Percentiles rank a stretch among this genome's conserved stretches.
Evolutionary conservation across 805 yeast genomes (phyloP).

Genomic region (Pichia heedii): DNA sequence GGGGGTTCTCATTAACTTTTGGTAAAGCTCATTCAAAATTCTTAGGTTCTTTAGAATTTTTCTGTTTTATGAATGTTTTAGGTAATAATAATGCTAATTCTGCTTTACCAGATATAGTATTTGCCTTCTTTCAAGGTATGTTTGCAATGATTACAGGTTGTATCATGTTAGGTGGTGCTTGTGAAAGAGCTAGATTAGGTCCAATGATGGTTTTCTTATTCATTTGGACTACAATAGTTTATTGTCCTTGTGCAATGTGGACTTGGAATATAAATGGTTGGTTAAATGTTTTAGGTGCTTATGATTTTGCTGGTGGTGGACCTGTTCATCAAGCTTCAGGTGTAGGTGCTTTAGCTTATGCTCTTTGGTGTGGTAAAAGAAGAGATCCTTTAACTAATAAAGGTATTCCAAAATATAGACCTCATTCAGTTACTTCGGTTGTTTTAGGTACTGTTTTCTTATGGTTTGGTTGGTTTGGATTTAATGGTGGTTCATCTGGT

Average conservation of each 20-base stretch:
- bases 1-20: slow-evolving; percentile 93
- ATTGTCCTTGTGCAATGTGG: slow-evolving; percentile 96
- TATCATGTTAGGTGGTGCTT: slow-evolving; percentile 95
- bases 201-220: slow-evolving; percentile 95
- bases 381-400: slow-evolving; percentile 64
- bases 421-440: slow-evolving; percentile 85
- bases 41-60: slow-evolving; percentile 74
- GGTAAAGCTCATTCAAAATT: slow-evolving; percentile 44
- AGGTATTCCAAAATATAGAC: slow-evolving; percentile 80
- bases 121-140: slow-evolving; percentile 92
- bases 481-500: slow-evolving; percentile 98
- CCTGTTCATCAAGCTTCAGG: slow-evolving; percentile 96
- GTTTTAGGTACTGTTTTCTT: slow-evolving; percentile 90
- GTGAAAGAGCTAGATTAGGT: slow-evolving; percentile 91
- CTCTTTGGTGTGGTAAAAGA: slow-evolving; percentile 87
- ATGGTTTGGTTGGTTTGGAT: slow-evolving; percentile 99
- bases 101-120: slow-evolving; percentile 82
- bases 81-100: slow-evolving; percentile 67
- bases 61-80: slow-evolving; percentile 70
- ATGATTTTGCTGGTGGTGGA: slow-evolving; percentile 98
- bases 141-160: slow-evolving; percentile 91
- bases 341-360: slow-evolving; percentile 89
- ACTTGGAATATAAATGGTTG: slow-evolving; percentile 95
- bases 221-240: slow-evolving; percentile 90
- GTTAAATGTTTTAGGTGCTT: slow-evolving; percentile 72